Evolutionary conservation across 495 filamentous ascomycete genomes (phyloP).

Genomic region (Xylona heveae): DNA sequence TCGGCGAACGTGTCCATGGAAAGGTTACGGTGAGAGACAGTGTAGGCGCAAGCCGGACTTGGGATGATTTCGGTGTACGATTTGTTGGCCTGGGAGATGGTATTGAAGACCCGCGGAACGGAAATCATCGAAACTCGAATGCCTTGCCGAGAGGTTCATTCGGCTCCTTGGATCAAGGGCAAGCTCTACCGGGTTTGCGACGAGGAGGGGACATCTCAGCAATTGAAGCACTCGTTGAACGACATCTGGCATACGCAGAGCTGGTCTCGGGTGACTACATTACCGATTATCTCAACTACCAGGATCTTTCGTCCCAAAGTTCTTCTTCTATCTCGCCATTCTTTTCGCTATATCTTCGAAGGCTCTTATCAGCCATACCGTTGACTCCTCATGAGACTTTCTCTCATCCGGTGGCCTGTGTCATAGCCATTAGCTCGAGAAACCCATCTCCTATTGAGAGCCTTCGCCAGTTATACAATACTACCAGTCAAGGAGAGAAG

Average conservation of each 20-base stretch:
- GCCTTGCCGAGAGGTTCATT: constrained; percentile 4
- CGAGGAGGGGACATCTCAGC: constrained; percentile 28
- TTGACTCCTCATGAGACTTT: constrained; percentile 78
- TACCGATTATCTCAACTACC: constrained; percentile 17
- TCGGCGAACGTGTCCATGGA: constrained; percentile 73
- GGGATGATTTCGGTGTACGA: constrained; percentile 77
- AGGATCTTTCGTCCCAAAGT: constrained; percentile 4
- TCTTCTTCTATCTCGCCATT: constrained; percentile 32
- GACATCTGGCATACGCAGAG: constrained; percentile 25
- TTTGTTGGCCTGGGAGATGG: constrained; percentile 50
- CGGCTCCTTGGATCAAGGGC: constrained; percentile 1
- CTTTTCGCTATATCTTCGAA: constrained; percentile 61
- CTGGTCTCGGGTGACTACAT: constrained; percentile 10
- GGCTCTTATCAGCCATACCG: constrained; percentile 57
- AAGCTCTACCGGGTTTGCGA: constrained; percentile 9
- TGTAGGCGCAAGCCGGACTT: constrained; percentile 54
- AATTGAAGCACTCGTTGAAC: constrained; percentile 37
- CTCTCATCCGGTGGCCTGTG: constrained; percentile 82
- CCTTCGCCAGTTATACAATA: constrained; percentile 56
- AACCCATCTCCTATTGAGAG: constrained; percentile 65
- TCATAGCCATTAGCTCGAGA: constrained; percentile 84
- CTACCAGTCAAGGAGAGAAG: constrained; percentile 45
- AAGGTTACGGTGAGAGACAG: constrained; percentile 85
- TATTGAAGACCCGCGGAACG: constrained; percentile 15
- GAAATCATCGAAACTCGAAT: neutral